Evolutionary conservation across 257 asterid species (phyloP), one percentile per base, ranked within the genome.

Genomic region (Catharanthus roseus): DNA sequence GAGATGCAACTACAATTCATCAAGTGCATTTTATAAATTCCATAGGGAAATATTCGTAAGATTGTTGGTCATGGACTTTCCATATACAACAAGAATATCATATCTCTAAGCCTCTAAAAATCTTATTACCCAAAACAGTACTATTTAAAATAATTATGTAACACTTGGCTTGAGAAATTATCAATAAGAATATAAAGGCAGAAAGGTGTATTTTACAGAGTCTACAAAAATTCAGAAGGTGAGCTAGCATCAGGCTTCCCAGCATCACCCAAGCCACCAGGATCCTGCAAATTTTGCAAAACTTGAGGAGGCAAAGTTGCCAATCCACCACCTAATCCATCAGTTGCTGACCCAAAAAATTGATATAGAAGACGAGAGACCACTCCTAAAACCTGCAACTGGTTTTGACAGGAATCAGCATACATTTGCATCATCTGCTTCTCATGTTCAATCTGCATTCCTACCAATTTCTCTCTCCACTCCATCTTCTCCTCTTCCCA

Each of bases 371-470:
- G 81, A 63, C 98, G 74, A 65, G 95, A 84, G 70, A 87, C 76
- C 5, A 82, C 82, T 26, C 96, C 95, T 0, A 93, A 83, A 76
- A 93, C 77, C 85, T 93, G 97, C 77, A 89, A 56, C 58, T 93
- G 98, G 65, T 86, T 90, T 82, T 93, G 98, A 84, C 93, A 90
- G 73, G 96, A 81, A 72, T 90, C 93, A 19, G 96, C 89, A 44
- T 91, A 96, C 89, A 93, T 84, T 77, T 91, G 97, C 88, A 91
- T 86, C 93, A 93, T 88, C 80, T 87, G 95, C 78, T 88, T 93
- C 86, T 93, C 97, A 42, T 93, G 96, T 64, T 91, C 96, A 24
- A 89, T 81, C 79, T 91, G 96, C 96, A 93, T 85, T 64, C 76
- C 86, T 6, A 89, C 77, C 81, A 91, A 78, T 74, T 87, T 86